Percentiles rank a stretch among this genome's conserved stretches.
These are phyloP conservation scores for Diaporthe amygdali DNA, from an alignment of 2,329 filamentous ascomycete genomes.

Conservation along the genomic window DNA sequence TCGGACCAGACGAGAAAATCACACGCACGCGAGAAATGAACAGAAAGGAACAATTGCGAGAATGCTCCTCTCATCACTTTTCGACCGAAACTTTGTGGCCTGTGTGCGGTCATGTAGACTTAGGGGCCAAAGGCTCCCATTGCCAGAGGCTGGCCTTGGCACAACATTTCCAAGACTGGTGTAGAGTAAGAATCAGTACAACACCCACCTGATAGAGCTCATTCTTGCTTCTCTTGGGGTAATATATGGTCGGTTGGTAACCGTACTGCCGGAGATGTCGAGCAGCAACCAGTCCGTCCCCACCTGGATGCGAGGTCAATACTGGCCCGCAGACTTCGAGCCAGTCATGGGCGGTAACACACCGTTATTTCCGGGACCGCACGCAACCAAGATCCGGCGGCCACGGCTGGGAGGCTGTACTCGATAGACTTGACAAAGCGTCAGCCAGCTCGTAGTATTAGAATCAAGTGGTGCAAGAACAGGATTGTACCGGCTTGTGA, in stretches of 20 bases:
- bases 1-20: conserved; percentile 24
- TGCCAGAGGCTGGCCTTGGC: background rate
- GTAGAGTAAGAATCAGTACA: background rate
- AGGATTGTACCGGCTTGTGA: conserved; percentile 76
- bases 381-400: conserved; percentile 81
- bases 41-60: conserved; percentile 12
- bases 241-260: conserved; percentile 88
- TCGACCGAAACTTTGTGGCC: background rate
- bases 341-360: conserved; percentile 23
- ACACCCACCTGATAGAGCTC: conserved; percentile 79
- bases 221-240: conserved; percentile 89
- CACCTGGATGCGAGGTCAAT: conserved; percentile 62
- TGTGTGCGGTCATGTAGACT: background rate
- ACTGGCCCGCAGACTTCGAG: conserved; percentile 12
- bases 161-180: too few relatives aligned
- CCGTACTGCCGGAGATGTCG: conserved; percentile 92
- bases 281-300: conserved; percentile 92
- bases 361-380: conserved; percentile 82
- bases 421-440: conserved; percentile 69
- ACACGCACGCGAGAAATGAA: conserved; percentile 14
- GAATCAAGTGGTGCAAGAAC: background rate
- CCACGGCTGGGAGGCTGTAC: conserved; percentile 79
- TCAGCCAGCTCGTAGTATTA: background rate
- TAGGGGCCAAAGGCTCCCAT: background rate
- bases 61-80: background rate